Conservation (phyloP, 2,329 filamentous ascomycete genomes). For the Ceratocystis eucalypticola region DNA sequence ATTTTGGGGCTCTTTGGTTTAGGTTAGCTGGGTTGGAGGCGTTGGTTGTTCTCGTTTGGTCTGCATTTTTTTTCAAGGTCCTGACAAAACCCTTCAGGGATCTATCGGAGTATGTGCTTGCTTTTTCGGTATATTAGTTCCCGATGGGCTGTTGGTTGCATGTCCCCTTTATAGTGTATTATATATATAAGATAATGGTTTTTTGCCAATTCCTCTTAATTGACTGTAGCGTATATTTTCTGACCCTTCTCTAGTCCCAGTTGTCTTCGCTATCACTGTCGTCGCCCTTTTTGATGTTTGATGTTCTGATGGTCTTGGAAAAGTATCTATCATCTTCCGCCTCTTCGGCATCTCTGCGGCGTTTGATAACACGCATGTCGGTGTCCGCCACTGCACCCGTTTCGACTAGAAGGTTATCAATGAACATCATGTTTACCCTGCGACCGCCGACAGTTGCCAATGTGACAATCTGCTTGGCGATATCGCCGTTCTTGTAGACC, state of each 20-base stretch:
- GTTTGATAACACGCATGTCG: constrained; percentile 62
- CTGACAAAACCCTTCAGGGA: background rate
- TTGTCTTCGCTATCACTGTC: constrained; percentile 43
- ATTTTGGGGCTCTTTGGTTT: background rate
- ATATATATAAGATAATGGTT: constrained; percentile 2
- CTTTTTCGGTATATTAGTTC: background rate
- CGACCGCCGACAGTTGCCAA: constrained; percentile 64
- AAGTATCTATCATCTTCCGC: constrained; percentile 43
- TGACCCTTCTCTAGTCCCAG: constrained; percentile 39
- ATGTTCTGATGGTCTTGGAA: constrained; percentile 38
- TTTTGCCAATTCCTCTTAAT: background rate
- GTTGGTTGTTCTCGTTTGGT: background rate
- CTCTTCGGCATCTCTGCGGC: constrained; percentile 45
- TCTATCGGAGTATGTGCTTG: background rate
- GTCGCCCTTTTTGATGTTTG: constrained; percentile 33
- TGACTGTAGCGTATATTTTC: constrained; percentile 9
- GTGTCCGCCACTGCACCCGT: constrained; percentile 65
- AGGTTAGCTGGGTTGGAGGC: background rate
- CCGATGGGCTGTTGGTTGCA: background rate
- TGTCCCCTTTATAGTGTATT: constrained; percentile 12
- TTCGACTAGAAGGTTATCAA: constrained; percentile 71
- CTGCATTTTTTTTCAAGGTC: background rate
- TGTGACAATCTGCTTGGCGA: constrained; percentile 84
- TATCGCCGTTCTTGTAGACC: constrained; percentile 84
- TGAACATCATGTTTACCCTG: constrained; percentile 54